These are phyloP conservation scores for Eucalyptus pauciflora DNA, from an alignment of 345 rosid genomes.

Conservation along the genomic window DNA sequence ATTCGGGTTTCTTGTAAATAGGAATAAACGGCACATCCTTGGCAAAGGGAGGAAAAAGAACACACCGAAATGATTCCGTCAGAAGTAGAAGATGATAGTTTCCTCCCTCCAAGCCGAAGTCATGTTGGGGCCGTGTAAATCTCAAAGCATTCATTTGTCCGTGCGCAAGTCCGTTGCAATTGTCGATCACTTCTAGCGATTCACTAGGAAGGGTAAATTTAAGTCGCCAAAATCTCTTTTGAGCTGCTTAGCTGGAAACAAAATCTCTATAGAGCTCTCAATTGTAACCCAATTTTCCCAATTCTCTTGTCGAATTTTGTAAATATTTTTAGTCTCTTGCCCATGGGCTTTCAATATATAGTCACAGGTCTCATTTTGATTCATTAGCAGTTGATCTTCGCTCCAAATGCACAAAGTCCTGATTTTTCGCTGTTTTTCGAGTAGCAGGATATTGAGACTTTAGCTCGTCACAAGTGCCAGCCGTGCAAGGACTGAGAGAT, in stretches of 20 bases:
- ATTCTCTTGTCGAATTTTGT: neutral
- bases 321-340: conserved; percentile 2
- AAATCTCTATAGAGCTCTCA: neutral
- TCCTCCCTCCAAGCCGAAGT: neutral
- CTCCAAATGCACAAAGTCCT: neutral
- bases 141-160: neutral
- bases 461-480: neutral
- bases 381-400: neutral
- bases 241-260: neutral
- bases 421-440: neutral
- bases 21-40: neutral
- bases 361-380: neutral
- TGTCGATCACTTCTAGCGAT: neutral
- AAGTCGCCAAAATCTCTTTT: neutral
- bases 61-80: neutral
- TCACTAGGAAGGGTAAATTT: neutral
- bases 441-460: neutral
- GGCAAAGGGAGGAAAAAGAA: neutral
- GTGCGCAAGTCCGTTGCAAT: neutral
- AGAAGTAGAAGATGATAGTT: neutral
- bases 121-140: neutral
- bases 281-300: neutral
- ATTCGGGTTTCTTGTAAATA: neutral
- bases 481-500: neutral
- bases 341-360: neutral